These are phyloP conservation scores for Talaromyces sp. DNA, from an alignment of 2,329 filamentous ascomycete species.

Conservation along the genomic window DNA sequence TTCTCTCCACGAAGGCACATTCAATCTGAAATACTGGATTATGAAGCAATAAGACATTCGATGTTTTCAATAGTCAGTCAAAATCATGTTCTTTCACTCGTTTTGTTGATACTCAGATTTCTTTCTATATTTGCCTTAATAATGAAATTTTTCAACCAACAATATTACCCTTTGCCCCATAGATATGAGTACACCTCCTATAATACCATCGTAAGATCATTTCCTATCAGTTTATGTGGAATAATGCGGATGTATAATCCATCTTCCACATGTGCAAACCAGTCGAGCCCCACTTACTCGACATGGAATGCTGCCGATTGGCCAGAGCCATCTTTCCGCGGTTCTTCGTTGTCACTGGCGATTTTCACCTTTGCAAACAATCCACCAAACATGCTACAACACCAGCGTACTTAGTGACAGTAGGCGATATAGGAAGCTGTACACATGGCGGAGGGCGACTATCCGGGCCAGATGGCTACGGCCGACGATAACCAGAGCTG, in stretches of 20 bases:
- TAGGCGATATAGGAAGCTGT: not conserved
- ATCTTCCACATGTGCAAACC: not conserved
- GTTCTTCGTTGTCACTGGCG: not conserved
- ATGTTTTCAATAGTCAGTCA: not conserved
- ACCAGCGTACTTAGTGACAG: not conserved
- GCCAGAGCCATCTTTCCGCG: not conserved
- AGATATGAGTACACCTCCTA: not conserved
- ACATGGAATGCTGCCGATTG: not conserved
- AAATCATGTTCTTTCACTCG: not conserved
- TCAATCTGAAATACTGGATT: not conserved
- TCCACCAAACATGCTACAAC: not conserved
- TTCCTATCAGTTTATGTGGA: not conserved
- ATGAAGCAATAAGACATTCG: not conserved
- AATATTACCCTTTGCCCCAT: not conserved
- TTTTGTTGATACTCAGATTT: not conserved
- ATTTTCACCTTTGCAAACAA: not conserved
- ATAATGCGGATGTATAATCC: not conserved
- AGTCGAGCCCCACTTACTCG: not conserved
- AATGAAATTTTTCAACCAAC: not conserved
- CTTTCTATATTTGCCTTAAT: not conserved
- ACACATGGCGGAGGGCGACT: not conserved
- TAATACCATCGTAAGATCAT: not conserved
- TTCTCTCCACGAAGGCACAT: not conserved
- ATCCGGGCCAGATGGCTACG: not conserved
- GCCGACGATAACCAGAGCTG: constrained; percentile 34